These are phyloP conservation scores for Suillus weaverae DNA, from an alignment of 768 basidiomycete species.

Conservation along the genomic window DNA sequence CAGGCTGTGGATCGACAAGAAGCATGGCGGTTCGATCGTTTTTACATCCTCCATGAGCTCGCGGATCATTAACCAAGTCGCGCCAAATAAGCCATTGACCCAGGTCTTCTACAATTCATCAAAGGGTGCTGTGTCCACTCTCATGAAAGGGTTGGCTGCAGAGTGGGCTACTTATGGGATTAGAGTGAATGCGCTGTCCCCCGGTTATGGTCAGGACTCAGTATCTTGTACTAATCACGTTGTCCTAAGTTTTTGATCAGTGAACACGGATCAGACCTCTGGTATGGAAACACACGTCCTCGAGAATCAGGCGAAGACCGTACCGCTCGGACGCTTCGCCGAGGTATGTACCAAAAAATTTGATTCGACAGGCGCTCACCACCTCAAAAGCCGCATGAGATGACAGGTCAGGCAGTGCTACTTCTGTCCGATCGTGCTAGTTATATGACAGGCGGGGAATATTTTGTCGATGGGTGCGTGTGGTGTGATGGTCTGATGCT, in stretches of 20 bases:
- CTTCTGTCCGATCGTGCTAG: conserved; percentile 52
- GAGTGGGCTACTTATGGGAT: conserved; percentile 58
- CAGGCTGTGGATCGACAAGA: conserved; percentile 48
- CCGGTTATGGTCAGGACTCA: conserved; percentile 58
- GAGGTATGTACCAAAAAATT: conserved; percentile 34
- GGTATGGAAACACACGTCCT: conserved; percentile 49
- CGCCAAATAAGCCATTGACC: conserved; percentile 45
- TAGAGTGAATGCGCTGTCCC: conserved; percentile 60
- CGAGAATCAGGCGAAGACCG: conserved; percentile 47
- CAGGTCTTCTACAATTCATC: conserved; percentile 59
- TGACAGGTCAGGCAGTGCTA: conserved; percentile 54
- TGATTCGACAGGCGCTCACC: neutral
- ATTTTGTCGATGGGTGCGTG: conserved; percentile 57
- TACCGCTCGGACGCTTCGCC: conserved; percentile 61
- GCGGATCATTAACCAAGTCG: conserved; percentile 58
- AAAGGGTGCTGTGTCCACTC: conserved; percentile 67
- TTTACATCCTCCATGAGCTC: conserved; percentile 69
- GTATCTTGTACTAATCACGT: neutral
- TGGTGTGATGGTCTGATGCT: neutral
- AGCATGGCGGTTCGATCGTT: conserved; percentile 53
- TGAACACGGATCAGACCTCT: conserved; percentile 58
- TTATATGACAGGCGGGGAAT: conserved; percentile 62
- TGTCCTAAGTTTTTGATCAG: conserved; percentile 26
- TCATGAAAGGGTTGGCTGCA: conserved; percentile 59
- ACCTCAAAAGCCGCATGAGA: conserved; percentile 49